Base-by-base conservation (phyloP, 2,329 filamentous ascomycete species). In the Colletotrichum liaoningense region DNA sequence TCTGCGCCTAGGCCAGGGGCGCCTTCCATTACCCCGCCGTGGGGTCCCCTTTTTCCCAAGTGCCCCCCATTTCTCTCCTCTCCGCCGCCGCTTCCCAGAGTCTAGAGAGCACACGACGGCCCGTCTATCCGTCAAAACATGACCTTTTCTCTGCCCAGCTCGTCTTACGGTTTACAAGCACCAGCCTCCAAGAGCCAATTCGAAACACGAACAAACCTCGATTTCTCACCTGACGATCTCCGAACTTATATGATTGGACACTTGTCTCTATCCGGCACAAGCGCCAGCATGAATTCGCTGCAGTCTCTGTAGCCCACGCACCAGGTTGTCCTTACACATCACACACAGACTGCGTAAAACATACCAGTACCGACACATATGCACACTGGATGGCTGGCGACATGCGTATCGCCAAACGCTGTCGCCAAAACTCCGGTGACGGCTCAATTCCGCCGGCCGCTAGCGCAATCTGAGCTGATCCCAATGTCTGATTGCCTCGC, bases 81-180 rank as follows among this genome's bases (percentile, higher is more conserved):
- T 28, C 58, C 60, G 69, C 63, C 60, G 69, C 63, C 65, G 46
- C 57, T 55, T 16, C 28, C 65, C 54, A 69, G 58, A 75, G 49
- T 16, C 28, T 63, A 46, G 58, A 75, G 49, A 68, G 49, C 63
- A 77, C 75, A 77, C 78, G 78, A 78, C 81, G 81, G 81, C 79
- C 81, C 81, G 81, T 77, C 78, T 81, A 75, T 79, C 81, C 81
- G 80, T 76, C 74, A 79, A 74, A 73, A 75, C 35, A 77, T 67
- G 46, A 16, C 38, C 42, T 46, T 54, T 11, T 57, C 54, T 54
- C 63, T 63, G 42, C 59, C 69, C 55, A 63, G 24, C 59, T 57
- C 33, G 26, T 56, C 46, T 14, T 49, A 33, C 30, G 30, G 30
- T 33, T 33, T 33, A 49, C 42, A 8, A 49, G 42, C 42, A 42